A percentile compares a stretch with the other conserved stretches of the same genome.
These are phyloP conservation scores for Coemansia sp. DNA, from an alignment of 192 early-diverging fungal species.

Conservation along the genomic window DNA sequence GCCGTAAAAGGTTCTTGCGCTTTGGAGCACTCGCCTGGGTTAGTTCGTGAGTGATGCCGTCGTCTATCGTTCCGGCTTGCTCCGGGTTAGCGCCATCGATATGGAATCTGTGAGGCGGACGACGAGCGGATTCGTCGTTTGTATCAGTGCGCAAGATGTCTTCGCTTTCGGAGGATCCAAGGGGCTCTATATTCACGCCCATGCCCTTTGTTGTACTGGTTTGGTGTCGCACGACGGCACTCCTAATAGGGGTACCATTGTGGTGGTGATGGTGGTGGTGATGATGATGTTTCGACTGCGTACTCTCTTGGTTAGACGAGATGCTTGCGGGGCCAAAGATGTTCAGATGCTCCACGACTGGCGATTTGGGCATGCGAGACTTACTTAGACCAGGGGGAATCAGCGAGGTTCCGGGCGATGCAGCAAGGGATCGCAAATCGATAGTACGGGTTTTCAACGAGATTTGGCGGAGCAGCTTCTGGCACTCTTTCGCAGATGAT, in stretches of 20 bases:
- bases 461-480: slow-evolving; percentile 26
- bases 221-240: background rate
- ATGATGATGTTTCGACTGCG: background rate
- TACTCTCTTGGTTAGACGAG: background rate
- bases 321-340: background rate
- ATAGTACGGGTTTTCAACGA: slow-evolving; percentile 14
- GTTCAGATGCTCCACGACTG: background rate
- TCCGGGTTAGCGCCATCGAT: no score
- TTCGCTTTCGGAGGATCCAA: background rate
- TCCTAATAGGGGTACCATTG: background rate
- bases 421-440: slow-evolving; percentile 14
- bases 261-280: background rate
- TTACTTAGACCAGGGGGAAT: background rate
- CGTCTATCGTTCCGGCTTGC: background rate
- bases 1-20: slow-evolving; percentile 35
- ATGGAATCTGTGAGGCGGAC: no score
- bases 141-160: background rate
- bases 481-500: slow-evolving; percentile 30
- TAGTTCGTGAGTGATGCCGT: background rate
- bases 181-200: background rate
- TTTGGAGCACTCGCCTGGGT: background rate
- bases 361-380: background rate
- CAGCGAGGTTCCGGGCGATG: background rate
- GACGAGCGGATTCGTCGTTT: background rate
- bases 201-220: background rate